Evolutionary conservation across 495 filamentous ascomycete genomes (phyloP).

Genomic region (Delitschia confertaspora): DNA sequence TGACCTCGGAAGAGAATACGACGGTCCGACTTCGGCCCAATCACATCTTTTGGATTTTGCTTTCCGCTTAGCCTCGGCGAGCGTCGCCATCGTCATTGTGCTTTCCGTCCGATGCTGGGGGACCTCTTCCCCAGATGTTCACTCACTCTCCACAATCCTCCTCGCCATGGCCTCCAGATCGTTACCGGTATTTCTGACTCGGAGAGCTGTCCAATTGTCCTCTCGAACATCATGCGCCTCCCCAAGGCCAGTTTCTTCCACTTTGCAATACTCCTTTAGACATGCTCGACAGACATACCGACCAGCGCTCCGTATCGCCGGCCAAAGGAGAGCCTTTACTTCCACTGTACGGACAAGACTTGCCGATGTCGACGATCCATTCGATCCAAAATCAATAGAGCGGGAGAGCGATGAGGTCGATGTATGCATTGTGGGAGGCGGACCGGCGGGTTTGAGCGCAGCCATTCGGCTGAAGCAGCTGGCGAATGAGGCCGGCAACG

Average conservation of each 20-base stretch:
- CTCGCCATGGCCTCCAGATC: slow-evolving; percentile 23
- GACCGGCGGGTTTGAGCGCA: slow-evolving; percentile 83
- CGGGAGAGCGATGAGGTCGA: slow-evolving; percentile 90
- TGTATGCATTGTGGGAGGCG: slow-evolving; percentile 93
- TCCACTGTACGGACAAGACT: slow-evolving; percentile 30
- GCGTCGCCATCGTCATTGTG: slow-evolving; percentile 15
- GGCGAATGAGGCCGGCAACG: slow-evolving; percentile 89
- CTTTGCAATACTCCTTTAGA: no score
- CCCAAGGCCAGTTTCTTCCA: slow-evolving; percentile 1
- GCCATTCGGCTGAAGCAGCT: slow-evolving; percentile 94
- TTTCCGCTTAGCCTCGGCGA: slow-evolving; percentile 22
- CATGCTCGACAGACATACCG: slow-evolving; percentile 10
- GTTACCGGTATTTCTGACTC: slow-evolving; percentile 9
- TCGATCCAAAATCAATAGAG: slow-evolving; percentile 65
- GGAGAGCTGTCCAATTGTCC: slow-evolving; percentile 3
- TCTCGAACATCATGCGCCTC: background rate
- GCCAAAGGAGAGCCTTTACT: slow-evolving; percentile 23
- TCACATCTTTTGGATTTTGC: no score
- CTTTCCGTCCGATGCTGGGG: slow-evolving; percentile 2
- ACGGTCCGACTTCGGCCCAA: no score
- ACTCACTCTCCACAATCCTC: background rate
- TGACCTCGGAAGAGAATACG: no score
- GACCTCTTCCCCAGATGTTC: background rate
- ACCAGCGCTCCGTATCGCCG: slow-evolving; percentile 23
- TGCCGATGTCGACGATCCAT: slow-evolving; percentile 52